Evolutionary conservation across 2,329 filamentous ascomycete genomes (phyloP), one percentile per base, ranked within the genome.

Genomic region (Pestalotiopsis sp.): DNA sequence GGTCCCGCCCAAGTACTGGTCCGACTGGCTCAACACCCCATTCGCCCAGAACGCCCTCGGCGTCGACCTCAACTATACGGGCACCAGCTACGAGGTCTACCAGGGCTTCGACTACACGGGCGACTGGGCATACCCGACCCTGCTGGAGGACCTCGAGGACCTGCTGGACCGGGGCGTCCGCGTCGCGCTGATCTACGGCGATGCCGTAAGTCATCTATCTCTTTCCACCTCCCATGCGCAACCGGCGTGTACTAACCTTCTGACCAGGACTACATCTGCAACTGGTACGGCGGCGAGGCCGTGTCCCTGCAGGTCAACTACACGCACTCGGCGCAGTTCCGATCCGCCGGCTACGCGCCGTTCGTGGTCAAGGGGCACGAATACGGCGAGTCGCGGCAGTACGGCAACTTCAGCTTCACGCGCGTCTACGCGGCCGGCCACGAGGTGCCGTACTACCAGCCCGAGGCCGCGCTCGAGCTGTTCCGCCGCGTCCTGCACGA

Each of bases 141-240:
- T 90, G 73, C 81, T 91, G 45, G 79, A 84, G 70, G 83, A 88
- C 67, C 82, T 93, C 14, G 89, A 90, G 66, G 80, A 83, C 14
- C 85, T 93, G 25, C 82, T 93, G 66, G 83, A 87, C 23, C 83
- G 82, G 2, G 90, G 90, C 14, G 86, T 94, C 20, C 90, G 89
- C 12, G 87, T 96, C 17, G 91, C 91, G 5, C 81, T 96, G 69
- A 86, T 94, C 67, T 93, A 95, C 76, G 88, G 88, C 31, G 88
- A 90, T 74, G 76, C 76, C 62, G 76, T 78, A 60, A 77, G 76
- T 73, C n/a, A n/a, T n/a, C n/a, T n/a, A 9, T 4, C 25, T 11
- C 20, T 13, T 17, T 14, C 20, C 13, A 23, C 4, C 39, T 17
- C 20, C 3, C 36, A 4, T 25, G 17, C 27, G 20, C 36, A 23